Evolutionary conservation across 1,284 basidiomycete genomes (phyloP).

Genomic region (Nidula niveotomentosa): DNA sequence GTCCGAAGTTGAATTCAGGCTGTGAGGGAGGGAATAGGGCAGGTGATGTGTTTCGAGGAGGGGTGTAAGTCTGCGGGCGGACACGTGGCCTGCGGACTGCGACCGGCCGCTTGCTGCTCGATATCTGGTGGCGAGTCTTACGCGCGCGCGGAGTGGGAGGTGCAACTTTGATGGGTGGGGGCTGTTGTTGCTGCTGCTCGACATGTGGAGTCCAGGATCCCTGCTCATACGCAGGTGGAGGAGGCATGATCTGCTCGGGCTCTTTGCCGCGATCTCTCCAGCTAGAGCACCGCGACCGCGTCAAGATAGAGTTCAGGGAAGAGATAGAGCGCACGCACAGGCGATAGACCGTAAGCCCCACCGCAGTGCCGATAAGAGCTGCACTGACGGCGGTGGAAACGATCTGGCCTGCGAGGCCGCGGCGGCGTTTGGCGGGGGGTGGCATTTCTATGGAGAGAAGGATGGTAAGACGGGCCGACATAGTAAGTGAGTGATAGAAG

Average conservation of each 20-base stretch:
- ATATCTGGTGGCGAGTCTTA: constrained; percentile 6
- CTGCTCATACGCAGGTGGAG: constrained; percentile 30
- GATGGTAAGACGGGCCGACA: constrained; percentile 28
- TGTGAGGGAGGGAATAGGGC: constrained; percentile 22
- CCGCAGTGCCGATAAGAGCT: constrained; percentile 78
- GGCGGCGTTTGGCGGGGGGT: constrained; percentile 48
- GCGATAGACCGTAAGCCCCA: constrained; percentile 80
- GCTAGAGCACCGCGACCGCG: constrained; percentile 18
- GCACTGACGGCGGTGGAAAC: constrained; percentile 78
- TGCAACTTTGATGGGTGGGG: constrained; percentile 18
- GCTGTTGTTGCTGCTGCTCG: background rate
- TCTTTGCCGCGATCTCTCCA: constrained; percentile 75
- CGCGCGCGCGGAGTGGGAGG: constrained; percentile 20
- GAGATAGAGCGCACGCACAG: constrained; percentile 48
- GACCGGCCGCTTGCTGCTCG: constrained; percentile 11
- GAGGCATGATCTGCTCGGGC: constrained; percentile 26
- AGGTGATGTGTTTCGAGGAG: constrained; percentile 10
- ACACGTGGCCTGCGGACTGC: constrained; percentile 14
- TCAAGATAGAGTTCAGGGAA: constrained; percentile 1
- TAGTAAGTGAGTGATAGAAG: constrained; percentile 14
- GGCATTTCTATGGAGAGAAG: constrained; percentile 49
- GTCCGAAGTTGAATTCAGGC: constrained; percentile 37
- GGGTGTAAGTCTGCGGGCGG: constrained; percentile 7
- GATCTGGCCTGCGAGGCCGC: constrained; percentile 75
- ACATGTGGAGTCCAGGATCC: background rate